These are phyloP conservation scores for Epichloe elymi DNA, from an alignment of 2,329 filamentous ascomycete genomes.

Conservation along the genomic window DNA sequence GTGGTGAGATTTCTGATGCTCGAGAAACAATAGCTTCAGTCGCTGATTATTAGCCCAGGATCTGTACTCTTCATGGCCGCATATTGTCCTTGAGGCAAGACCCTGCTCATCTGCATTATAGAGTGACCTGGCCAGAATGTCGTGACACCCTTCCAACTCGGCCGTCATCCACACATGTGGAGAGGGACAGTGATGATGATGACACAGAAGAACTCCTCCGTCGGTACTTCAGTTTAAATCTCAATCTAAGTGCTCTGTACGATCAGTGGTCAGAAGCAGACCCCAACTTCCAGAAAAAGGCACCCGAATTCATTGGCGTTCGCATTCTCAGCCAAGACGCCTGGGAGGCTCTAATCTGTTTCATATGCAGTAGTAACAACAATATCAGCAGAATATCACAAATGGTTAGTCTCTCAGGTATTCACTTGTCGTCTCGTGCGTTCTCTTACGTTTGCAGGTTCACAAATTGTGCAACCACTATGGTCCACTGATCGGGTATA, in stretches of 20 bases:
- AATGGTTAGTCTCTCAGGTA: constrained; percentile 49
- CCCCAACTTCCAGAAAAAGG: constrained; percentile 76
- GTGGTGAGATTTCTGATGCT: constrained; percentile 43
- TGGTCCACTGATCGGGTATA: constrained; percentile 58
- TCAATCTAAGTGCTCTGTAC: constrained; percentile 68
- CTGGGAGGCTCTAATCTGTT: constrained; percentile 86
- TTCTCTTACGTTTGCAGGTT: constrained; percentile 32
- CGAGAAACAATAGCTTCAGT: not conserved
- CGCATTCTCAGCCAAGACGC: constrained; percentile 88
- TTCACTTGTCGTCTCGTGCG: too few species aligned
- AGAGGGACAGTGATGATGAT: constrained; percentile 30
- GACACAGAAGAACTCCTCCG: constrained; percentile 62
- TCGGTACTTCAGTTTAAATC: constrained; percentile 75
- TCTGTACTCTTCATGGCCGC: constrained; percentile 73
- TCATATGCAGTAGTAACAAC: constrained; percentile 99
- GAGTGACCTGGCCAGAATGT: constrained; percentile 44
- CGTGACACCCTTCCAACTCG: constrained; percentile 7
- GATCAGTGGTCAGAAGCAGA: constrained; percentile 77
- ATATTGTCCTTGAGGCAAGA: constrained; percentile 81
- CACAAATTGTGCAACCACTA: constrained; percentile 84
- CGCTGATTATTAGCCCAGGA: constrained; percentile 31
- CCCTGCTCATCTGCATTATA: constrained; percentile 63
- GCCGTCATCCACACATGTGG: constrained; percentile 2
- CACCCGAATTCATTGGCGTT: constrained; percentile 77
- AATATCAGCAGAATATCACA: constrained; percentile 91